These are phyloP conservation scores for Naganishia albida DNA, from an alignment of 1,284 basidiomycete genomes.

Conservation along the genomic window DNA sequence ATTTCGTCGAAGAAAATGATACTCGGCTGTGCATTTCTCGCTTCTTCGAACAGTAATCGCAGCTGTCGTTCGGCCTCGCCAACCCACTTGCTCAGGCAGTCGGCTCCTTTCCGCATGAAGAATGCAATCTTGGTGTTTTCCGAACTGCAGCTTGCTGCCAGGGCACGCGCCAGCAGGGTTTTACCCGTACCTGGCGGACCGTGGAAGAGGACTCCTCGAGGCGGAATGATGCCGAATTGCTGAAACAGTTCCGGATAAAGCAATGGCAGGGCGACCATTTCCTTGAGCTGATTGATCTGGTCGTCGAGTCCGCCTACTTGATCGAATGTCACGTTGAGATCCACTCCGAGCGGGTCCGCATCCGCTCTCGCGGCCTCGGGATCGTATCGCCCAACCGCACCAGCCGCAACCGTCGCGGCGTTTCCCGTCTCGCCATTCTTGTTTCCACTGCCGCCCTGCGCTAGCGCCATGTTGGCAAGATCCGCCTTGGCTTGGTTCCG, in stretches of 20 bases:
- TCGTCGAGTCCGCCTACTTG: constrained; percentile 96
- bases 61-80: constrained; percentile 98
- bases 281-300: constrained; percentile 95
- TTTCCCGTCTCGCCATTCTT: constrained; percentile 24
- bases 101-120: constrained; percentile 99
- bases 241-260: constrained; percentile 98
- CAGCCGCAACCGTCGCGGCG: constrained; percentile 64
- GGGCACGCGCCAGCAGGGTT: constrained; percentile 86
- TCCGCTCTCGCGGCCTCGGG: constrained; percentile 75
- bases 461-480: constrained; percentile 34
- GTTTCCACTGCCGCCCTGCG: constrained; percentile 28
- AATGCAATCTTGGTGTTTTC: constrained; percentile 92
- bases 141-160: constrained; percentile 89
- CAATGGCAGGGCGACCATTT: constrained; percentile 95
- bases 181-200: constrained; percentile 95
- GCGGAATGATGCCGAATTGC: constrained; percentile 89
- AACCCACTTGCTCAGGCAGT: constrained; percentile 98
- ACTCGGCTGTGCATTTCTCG: constrained; percentile 84
- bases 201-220: constrained; percentile 95
- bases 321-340: constrained; percentile 91
- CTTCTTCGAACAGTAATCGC: constrained; percentile 94
- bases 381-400: constrained; percentile 52
- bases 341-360: constrained; percentile 91
- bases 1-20: constrained; percentile 99
- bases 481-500: constrained; percentile 38